Conservation (phyloP, 495 filamentous ascomycete genomes). For the Diplogelasinospora grovesii region DNA sequence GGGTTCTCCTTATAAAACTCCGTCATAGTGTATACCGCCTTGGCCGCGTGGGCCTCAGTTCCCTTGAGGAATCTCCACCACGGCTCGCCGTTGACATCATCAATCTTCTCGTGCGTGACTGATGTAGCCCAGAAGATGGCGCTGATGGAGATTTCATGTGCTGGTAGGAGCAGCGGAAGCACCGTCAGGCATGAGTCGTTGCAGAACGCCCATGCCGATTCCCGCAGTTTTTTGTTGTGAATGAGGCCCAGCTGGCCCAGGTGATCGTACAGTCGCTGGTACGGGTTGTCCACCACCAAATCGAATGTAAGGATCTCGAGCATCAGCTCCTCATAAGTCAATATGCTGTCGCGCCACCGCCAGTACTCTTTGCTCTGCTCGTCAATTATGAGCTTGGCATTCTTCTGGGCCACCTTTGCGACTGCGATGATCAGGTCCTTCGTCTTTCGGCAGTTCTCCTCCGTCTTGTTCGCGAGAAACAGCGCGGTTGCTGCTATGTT, state of each 20-base stretch:
- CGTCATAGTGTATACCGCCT: constrained; percentile 63
- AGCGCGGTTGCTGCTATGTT: constrained; percentile 81
- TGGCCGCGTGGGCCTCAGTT: constrained; percentile 53
- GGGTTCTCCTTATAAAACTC: constrained; percentile 69
- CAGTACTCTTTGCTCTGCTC: constrained; percentile 96
- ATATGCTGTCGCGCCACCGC: constrained; percentile 89
- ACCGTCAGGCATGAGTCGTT: constrained; percentile 82
- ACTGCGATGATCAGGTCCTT: constrained; percentile 88
- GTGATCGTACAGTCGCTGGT: constrained; percentile 72
- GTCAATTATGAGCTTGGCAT: constrained; percentile 76
- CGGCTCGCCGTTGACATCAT: constrained; percentile 67
- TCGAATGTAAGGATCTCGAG: constrained; percentile 93
- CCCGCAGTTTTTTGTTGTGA: constrained; percentile 68
- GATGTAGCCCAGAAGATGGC: constrained; percentile 79
- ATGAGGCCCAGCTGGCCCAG: constrained; percentile 60
- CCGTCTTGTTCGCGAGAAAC: constrained; percentile 93
- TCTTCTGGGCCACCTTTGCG: constrained; percentile 90
- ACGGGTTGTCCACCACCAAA: constrained; percentile 76
- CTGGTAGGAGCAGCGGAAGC: constrained; percentile 73
- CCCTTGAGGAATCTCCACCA: constrained; percentile 79
- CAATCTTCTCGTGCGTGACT: constrained; percentile 60
- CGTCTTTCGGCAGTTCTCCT: constrained; percentile 91
- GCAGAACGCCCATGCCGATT: constrained; percentile 84
- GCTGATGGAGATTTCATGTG: constrained; percentile 74
- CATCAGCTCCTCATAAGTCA: constrained; percentile 83